Evolutionary conservation across 257 asterid species (phyloP).

Genomic region (Solanum clarkiae): DNA sequence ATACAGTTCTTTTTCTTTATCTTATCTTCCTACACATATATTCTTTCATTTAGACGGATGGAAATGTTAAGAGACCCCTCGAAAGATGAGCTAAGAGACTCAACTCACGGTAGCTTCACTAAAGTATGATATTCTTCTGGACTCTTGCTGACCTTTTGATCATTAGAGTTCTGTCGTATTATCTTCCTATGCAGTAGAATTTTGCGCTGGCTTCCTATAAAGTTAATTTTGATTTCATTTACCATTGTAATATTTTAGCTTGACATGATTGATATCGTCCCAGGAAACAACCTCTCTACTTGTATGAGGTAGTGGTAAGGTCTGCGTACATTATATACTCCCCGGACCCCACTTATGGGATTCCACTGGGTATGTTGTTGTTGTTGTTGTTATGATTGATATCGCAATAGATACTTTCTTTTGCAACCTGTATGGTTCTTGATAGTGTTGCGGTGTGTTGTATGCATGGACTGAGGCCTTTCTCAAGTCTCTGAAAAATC

Average conservation of each 20-base stretch:
- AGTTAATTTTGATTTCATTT: background rate
- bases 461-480: background rate
- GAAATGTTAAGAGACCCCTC: conserved; percentile 49
- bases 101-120: conserved; percentile 60
- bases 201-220: background rate
- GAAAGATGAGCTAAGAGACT: conserved; percentile 16
- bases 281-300: too few species aligned
- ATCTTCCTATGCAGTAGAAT: background rate
- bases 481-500: background rate
- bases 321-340: too few species aligned
- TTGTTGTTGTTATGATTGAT: background rate
- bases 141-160: background rate
- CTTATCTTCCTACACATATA: background rate
- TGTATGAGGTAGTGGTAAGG: too few species aligned
- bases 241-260: background rate
- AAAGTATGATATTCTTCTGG: conserved; percentile 19
- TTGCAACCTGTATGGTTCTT: background rate
- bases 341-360: too few species aligned
- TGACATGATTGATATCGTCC: background rate
- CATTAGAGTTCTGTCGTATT: background rate
- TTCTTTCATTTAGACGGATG: conserved; percentile 33
- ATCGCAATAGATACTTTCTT: background rate
- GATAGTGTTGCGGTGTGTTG: background rate
- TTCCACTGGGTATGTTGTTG: too few species aligned
- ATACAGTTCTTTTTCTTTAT: background rate